Conservation (phyloP, 768 basidiomycete genomes). For the Mycena galericulata region DNA sequence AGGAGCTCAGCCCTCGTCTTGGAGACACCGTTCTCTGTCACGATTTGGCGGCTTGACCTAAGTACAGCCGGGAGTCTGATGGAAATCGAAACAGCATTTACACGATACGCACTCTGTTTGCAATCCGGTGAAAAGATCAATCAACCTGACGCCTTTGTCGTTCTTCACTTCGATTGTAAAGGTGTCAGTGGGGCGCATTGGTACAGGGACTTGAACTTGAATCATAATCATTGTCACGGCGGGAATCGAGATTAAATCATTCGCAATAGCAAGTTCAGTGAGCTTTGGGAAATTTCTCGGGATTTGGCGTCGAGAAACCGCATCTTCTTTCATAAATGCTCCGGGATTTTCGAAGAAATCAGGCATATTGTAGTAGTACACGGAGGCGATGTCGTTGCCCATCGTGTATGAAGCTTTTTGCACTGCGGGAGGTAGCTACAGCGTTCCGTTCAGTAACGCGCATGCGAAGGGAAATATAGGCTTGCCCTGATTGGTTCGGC, state of each 20-base stretch:
- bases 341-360: too few species aligned
- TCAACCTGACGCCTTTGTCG: background rate
- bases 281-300: background rate
- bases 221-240: background rate
- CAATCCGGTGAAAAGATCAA: background rate
- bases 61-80: too few species aligned
- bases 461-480: background rate
- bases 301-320: too few species aligned
- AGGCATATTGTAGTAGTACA: background rate
- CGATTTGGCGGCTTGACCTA: background rate
- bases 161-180: slow-evolving; percentile 7
- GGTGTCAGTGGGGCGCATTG: background rate
- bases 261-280: background rate
- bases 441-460: background rate
- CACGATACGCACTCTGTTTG: background rate
- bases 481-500: slow-evolving; percentile 13
- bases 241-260: slow-evolving; percentile 13
- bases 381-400: background rate
- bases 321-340: too few species aligned
- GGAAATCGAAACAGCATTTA: background rate
- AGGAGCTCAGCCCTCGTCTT: background rate
- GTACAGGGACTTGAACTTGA: too few species aligned
- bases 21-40: background rate
- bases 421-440: slow-evolving; percentile 10
- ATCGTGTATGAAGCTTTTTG: background rate